Base-by-base conservation (phyloP, 371 early-diverging fungal genomes). In the Syncephalastrum racemosum region DNA sequence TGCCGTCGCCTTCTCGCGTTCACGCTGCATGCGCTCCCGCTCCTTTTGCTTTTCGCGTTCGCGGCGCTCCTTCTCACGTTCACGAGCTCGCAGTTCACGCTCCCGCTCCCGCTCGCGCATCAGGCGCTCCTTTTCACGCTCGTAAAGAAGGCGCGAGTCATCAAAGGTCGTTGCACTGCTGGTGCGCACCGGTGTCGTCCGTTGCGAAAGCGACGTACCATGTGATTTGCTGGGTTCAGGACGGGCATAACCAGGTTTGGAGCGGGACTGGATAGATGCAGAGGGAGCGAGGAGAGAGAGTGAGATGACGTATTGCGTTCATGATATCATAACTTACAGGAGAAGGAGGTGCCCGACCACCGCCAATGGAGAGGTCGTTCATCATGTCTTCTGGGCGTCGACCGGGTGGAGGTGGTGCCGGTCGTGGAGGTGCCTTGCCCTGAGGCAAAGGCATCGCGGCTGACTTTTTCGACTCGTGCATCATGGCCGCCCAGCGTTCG, bases 401-500 rank as follows among this genome's bases (percentile, higher is more conserved):
- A 7, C 27, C 27, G 7, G 27, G 27, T 7, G 27, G 27, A 0
- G 27, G 27, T 27, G 27, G 27, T 27, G 27, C 27, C 27, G 27
- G 27, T 3, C 27, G 27, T 27, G 27, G 27, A 27, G 27, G 27
- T 4, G 27, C 27, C 27, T 27, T 27, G 27, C 27, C 27, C 27
- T 27, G 27, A 3, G 27, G 27, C 7, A 27, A 27, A 27, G 27
- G 27, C 27, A 7, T 27, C 27, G 27, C 27, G 1, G 27, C 27
- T 7, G 27, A 27, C 27, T 27, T 27, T 27, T 27, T 27, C 27
- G 27, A 27, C 27, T 27, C 27, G 42, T 48, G 56, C 10, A 75
- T 56, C 16, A 75, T 45, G 24, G 69, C 72, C 44, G 64, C 65
- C 75, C 75, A 75, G 24, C 75, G 67, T 55, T 71, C 75, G 51